Base-by-base conservation (phyloP, 2,329 filamentous ascomycete species). In the Aspergillus caelatus region DNA sequence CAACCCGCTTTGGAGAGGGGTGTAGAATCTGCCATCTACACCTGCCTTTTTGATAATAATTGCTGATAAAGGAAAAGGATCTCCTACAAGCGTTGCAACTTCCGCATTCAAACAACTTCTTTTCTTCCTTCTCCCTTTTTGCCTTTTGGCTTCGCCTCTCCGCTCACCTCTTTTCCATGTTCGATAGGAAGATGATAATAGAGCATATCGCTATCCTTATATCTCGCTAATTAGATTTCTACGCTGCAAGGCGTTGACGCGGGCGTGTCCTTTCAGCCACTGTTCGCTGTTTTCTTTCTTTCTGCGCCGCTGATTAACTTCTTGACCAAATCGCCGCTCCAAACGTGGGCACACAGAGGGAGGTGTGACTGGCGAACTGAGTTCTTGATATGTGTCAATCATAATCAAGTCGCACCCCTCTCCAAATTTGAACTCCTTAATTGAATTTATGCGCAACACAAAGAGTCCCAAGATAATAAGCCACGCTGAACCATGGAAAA, bases 401-500 rank as follows among this genome's bases (percentile, higher is more conserved):
- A 39, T 39, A 39, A 8, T 55, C 34, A 10, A n/a, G 12, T 55
- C 12, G 30, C 19, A n/a, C 19, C 21, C 21, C 36, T 26, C 23
- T 32, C 28, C 21, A 34, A 39, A 26, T 10, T 26, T 12, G 23
- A 26, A 5, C 28, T n/a, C 16, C n/a, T 28, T 16, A 50, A 43
- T 26, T 19, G 23, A 53, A 52, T 16, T 26, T 32, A 32, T 23
- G 34, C 26, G 46, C 34, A 58, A 21, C 28, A 26, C 53, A 23
- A 28, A n/a, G 11, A 32, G 28, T 52, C 28, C 34, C 9, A 52
- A 21, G 26, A 32, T 52, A 52, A 30, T 34, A 10, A 19, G 5
- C 26, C n/a, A 23, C 19, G 14, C 28, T 14, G 36, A 62, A 21
- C 14, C 9, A 61, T 66, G 64, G 60, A 43, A 48, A 61, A 62